Conservation (phyloP, 2,329 filamentous ascomycete genomes). For the Exophiala aquamarina region DNA sequence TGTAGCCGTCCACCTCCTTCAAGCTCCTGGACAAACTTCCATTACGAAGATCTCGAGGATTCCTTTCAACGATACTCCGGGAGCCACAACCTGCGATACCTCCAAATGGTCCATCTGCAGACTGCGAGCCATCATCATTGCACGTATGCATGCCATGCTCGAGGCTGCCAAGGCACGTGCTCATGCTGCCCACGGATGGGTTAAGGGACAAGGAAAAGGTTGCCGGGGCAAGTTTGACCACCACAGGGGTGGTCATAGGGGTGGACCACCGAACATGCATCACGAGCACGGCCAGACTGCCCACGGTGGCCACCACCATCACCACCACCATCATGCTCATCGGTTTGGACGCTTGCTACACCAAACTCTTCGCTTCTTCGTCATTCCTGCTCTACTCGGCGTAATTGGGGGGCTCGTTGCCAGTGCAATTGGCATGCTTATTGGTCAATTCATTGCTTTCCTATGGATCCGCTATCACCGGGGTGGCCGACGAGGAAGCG, state of each 20-base stretch:
- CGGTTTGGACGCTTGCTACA: slow-evolving; percentile 36
- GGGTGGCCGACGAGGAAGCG: slow-evolving; percentile 33
- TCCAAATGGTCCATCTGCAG: slow-evolving; percentile 45
- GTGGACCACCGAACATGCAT: slow-evolving; percentile 1
- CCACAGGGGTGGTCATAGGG: slow-evolving; percentile 17
- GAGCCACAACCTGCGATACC: slow-evolving; percentile 32
- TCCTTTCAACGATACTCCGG: slow-evolving; percentile 37
- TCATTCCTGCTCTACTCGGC: slow-evolving; percentile 46
- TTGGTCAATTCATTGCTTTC: slow-evolving; percentile 46
- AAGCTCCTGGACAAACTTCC: slow-evolving; percentile 36
- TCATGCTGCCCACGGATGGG: slow-evolving; percentile 23
- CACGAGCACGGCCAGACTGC: slow-evolving; percentile 16
- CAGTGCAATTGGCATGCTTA: slow-evolving; percentile 48
- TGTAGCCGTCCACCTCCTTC: slow-evolving; percentile 40
- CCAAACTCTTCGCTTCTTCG: slow-evolving; percentile 44
- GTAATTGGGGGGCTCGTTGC: slow-evolving; percentile 46
- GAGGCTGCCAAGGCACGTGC: slow-evolving; percentile 21
- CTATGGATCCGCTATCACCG: slow-evolving; percentile 41
- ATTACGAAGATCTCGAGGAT: slow-evolving; percentile 37
- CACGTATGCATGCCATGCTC: slow-evolving; percentile 41
- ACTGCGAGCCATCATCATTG: slow-evolving; percentile 40
- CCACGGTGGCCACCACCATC: slow-evolving; percentile 25
- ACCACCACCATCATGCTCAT: slow-evolving; percentile 34
- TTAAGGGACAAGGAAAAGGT: slow-evolving; percentile 15
- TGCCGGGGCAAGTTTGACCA: slow-evolving; percentile 18